A percentile compares a stretch with the other conserved stretches of the same genome.
Evolutionary conservation across 805 yeast species (phyloP).

Genomic region (Saccharomyces mikatae): DNA sequence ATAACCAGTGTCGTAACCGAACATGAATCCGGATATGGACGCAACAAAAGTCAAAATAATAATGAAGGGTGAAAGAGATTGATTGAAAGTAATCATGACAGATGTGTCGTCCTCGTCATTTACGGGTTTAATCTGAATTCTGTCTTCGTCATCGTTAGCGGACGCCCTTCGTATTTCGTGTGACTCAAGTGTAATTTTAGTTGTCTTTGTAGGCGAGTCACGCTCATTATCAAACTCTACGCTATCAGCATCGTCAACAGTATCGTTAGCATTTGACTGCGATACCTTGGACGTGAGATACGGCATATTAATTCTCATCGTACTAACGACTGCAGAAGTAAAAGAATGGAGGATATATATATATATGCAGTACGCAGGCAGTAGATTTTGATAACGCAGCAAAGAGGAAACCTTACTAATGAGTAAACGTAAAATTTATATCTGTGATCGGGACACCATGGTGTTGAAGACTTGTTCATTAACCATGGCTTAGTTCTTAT

Average conservation of each 20-base stretch:
- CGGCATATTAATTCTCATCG: not conserved
- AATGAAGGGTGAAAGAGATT: conserved; percentile 55
- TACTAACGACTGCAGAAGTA: not conserved
- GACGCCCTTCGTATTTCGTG: not conserved
- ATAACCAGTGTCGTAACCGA: conserved; percentile 96
- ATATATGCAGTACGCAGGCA: not conserved
- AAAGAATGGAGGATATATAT: not conserved
- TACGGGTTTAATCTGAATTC: conserved; percentile 29
- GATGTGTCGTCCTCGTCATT: conserved; percentile 45
- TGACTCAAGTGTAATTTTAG: not conserved
- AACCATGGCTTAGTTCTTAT: not conserved
- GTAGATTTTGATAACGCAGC: not conserved
- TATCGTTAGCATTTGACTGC: not conserved
- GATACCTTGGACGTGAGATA: not conserved
- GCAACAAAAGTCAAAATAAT: conserved; percentile 64
- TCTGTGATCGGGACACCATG: not conserved
- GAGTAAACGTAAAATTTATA: no score
- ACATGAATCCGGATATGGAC: conserved; percentile 91
- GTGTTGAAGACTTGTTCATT: not conserved
- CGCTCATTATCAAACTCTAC: not conserved
- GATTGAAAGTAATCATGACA: conserved; percentile 40
- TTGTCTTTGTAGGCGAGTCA: not conserved
- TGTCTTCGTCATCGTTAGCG: conserved; percentile 11
- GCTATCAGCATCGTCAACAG: not conserved
- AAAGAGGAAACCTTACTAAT: not conserved